These are phyloP conservation scores for Ophiostoma ulmi DNA, from an alignment of 2,329 filamentous ascomycete genomes.

Conservation along the genomic window DNA sequence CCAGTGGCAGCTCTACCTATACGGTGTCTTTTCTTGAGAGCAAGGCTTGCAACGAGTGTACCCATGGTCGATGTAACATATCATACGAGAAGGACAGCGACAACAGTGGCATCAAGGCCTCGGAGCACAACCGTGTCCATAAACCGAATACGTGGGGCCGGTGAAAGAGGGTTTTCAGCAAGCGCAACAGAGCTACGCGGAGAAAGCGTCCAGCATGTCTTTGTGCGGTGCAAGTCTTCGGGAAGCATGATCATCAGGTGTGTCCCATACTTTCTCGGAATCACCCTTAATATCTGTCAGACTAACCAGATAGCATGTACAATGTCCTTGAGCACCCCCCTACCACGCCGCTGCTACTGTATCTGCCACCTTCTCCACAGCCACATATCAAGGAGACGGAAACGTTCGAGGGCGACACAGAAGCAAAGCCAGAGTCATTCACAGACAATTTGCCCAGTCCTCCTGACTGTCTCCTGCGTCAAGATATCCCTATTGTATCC, in stretches of 20 bases:
- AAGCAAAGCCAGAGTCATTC: not conserved
- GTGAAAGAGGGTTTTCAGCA: not conserved
- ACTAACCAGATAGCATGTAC: slow-evolving; percentile 42
- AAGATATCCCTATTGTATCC: slow-evolving; percentile 43
- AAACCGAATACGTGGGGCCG: too few species aligned
- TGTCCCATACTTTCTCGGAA: slow-evolving; percentile 25
- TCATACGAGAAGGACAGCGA: not conserved
- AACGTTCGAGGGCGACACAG: not conserved
- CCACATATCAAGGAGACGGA: slow-evolving; percentile 24
- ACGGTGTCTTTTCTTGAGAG: not conserved
- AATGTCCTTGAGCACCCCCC: slow-evolving; percentile 40
- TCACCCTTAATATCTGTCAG: not conserved
- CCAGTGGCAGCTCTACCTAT: not conserved
- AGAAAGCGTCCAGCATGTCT: slow-evolving; percentile 38
- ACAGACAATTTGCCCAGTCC: slow-evolving; percentile 27
- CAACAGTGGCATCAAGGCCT: not conserved
- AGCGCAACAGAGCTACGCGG: not conserved
- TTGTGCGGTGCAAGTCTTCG: slow-evolving; percentile 45
- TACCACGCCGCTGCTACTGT: slow-evolving; percentile 47
- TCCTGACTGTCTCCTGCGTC: slow-evolving; percentile 41
- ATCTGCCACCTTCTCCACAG: slow-evolving; percentile 48
- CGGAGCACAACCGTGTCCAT: not conserved
- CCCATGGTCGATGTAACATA: not conserved
- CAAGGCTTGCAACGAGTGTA: not conserved
- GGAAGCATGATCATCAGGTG: slow-evolving; percentile 50